phyloP scores from a whole-genome alignment of 2,329 filamentous ascomycete genomes.

The Claviceps spartinae region DNA sequence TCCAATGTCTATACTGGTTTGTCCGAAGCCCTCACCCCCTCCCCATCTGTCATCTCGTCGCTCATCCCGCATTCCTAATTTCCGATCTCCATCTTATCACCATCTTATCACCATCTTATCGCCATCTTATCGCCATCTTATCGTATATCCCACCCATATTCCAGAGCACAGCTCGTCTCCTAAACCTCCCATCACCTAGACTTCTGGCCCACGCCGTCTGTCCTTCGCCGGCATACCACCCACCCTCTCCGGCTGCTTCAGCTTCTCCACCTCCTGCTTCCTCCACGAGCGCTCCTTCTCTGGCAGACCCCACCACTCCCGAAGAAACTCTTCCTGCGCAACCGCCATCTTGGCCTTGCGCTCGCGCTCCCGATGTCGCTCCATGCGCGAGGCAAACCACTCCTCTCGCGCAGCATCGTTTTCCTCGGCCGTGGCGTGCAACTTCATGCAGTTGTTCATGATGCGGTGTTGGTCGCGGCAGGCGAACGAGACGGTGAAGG shows the following conservation, averaged over 20 bases:
- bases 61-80: too few species aligned
- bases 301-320: conserved; percentile 55
- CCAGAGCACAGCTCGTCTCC: too few species aligned
- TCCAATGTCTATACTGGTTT: too few species aligned
- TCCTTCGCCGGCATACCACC: conserved; percentile 35
- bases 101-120: too few species aligned
- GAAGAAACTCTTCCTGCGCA: conserved; percentile 51
- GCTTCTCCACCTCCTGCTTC: conserved; percentile 37
- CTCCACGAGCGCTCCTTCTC: conserved; percentile 38
- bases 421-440: conserved; percentile 70
- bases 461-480: conserved; percentile 66
- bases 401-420: conserved; percentile 82
- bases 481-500: conserved; percentile 74
- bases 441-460: conserved; percentile 93
- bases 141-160: too few species aligned
- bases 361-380: conserved; percentile 55
- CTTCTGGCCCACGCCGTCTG: conserved; percentile 7
- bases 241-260: conserved; percentile 36
- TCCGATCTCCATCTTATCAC: too few species aligned
- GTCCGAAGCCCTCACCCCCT: too few species aligned
- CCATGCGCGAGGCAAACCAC: conserved; percentile 72
- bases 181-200: too few species aligned
- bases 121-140: too few species aligned
- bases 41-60: too few species aligned
- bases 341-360: conserved; percentile 44